Conservation (phyloP, 202 grass and related monocot species). For the Setaria italica region DNA sequence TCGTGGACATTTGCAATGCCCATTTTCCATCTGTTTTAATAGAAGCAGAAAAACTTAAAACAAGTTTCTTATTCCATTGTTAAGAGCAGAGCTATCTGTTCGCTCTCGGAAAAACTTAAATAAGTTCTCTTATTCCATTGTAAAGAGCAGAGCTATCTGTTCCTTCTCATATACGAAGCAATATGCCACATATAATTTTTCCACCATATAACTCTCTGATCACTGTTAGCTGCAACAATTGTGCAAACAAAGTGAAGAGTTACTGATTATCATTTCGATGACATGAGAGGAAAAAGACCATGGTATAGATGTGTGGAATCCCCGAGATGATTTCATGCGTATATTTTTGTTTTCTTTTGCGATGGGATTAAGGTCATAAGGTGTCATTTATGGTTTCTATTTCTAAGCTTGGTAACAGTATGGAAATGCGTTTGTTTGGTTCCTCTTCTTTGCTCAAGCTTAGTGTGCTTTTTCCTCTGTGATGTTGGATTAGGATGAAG, state of each 20-base stretch:
- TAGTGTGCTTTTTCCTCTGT: neutral
- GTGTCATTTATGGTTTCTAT: neutral
- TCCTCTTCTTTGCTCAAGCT: neutral
- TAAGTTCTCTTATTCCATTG: neutral
- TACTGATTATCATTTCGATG: neutral
- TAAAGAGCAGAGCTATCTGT: neutral
- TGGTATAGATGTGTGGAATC: neutral
- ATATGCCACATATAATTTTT: conserved; percentile 8
- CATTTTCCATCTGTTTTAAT: neutral
- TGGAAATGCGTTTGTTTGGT: neutral
- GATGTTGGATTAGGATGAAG: neutral
- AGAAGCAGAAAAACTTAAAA: neutral
- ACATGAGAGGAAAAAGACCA: neutral
- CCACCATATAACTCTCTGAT: neutral
- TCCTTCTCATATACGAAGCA: conserved; percentile 5
- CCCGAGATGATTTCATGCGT: neutral
- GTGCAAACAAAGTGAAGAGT: neutral
- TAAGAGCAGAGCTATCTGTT: neutral
- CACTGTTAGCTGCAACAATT: neutral
- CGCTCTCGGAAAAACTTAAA: neutral
- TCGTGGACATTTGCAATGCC: neutral
- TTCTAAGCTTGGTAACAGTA: conserved; percentile 33
- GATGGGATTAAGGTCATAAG: neutral
- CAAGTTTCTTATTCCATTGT: neutral
- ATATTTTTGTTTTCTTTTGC: neutral